These are phyloP conservation scores for Podila horticola DNA, from an alignment of 192 early-diverging fungal genomes.

Conservation along the genomic window DNA sequence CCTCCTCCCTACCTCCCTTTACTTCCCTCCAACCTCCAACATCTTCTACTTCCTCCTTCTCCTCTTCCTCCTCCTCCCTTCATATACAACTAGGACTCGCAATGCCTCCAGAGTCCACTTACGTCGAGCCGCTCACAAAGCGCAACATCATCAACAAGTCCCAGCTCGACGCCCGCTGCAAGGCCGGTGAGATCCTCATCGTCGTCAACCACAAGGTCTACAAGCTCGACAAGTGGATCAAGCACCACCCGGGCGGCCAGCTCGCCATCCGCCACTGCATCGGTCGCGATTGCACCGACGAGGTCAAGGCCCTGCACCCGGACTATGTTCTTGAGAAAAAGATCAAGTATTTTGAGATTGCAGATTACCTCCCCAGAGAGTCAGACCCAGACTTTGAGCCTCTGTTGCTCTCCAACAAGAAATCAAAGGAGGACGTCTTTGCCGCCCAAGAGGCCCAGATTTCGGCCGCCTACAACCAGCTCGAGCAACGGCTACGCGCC, in stretches of 20 bases:
- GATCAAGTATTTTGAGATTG: constrained; percentile 85
- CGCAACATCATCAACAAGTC: constrained; percentile 38
- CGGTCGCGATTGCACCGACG: constrained; percentile 93
- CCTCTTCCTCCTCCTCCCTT: neutral
- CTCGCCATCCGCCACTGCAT: constrained; percentile 89
- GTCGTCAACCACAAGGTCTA: constrained; percentile 90
- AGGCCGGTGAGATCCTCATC: constrained; percentile 82
- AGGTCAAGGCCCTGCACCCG: constrained; percentile 87
- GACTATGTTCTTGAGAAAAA: constrained; percentile 76
- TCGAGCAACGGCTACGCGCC: constrained; percentile 71
- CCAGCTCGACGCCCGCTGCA: constrained; percentile 44
- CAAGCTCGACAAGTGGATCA: constrained; percentile 83
- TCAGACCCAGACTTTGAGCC: constrained; percentile 47
- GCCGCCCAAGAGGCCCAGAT: constrained; percentile 30
- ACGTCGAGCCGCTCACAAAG: constrained; percentile 39
- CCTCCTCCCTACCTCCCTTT: neutral
- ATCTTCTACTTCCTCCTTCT: neutral
- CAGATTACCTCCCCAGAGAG: constrained; percentile 61
- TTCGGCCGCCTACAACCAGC: constrained; percentile 62
- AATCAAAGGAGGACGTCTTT: constrained; percentile 35
- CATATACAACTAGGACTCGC: neutral
- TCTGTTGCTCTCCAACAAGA: constrained; percentile 16
- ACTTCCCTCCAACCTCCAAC: neutral
- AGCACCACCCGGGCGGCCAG: constrained; percentile 92
- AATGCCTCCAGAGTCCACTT: constrained; percentile 52